Evolutionary conservation across 768 basidiomycete genomes (phyloP).

Genomic region (Ramaria rubella): DNA sequence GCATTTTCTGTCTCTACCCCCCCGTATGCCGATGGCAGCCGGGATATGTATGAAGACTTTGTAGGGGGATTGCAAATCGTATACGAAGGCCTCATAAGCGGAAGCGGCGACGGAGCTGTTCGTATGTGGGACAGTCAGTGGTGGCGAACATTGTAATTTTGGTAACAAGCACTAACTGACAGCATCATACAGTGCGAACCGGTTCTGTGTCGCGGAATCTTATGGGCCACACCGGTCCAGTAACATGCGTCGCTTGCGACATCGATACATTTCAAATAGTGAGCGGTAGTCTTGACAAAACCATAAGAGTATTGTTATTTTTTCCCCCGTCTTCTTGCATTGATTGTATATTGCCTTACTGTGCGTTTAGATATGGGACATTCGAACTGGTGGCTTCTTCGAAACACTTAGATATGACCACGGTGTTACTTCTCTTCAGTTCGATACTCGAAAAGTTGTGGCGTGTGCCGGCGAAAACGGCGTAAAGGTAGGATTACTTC

Average conservation of each 20-base stretch:
- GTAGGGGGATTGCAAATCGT: conserved; percentile 98
- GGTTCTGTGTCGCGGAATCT: conserved; percentile 94
- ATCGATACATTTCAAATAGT: conserved; percentile 95
- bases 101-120: conserved; percentile 94
- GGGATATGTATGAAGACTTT: conserved; percentile 96
- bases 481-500: conserved; percentile 56
- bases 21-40: conserved; percentile 81
- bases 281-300: conserved; percentile 91
- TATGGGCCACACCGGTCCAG: conserved; percentile 85
- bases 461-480: conserved; percentile 92
- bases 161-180: not conserved
- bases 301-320: conserved; percentile 59
- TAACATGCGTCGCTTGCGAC: conserved; percentile 76
- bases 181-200: conserved; percentile 72
- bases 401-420: conserved; percentile 91
- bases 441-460: conserved; percentile 89
- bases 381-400: conserved; percentile 79
- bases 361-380: conserved; percentile 80
- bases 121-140: conserved; percentile 99
- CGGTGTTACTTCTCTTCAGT: conserved; percentile 86
- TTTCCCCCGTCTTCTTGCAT: not conserved
- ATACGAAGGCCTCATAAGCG: conserved; percentile 96
- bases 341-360: conserved; percentile 1
- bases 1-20: conserved; percentile 79
- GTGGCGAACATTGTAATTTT: not conserved